Conservation (phyloP, 2,329 filamentous ascomycete genomes). For the Colletotrichum camelliae region DNA sequence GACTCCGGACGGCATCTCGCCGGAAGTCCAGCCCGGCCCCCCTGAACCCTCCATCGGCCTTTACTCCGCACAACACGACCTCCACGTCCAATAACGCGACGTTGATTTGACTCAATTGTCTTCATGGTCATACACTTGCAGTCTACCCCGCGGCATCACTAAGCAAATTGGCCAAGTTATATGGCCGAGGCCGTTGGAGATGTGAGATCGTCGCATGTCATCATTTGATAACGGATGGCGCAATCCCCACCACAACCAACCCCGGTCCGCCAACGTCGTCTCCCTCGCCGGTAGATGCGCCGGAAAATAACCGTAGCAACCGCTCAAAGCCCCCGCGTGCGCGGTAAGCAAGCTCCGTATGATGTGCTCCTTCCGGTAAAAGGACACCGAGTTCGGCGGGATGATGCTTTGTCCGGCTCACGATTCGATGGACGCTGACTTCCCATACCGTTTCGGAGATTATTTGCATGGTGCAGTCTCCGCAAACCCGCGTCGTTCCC, state of each 20-base stretch:
- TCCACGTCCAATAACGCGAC: not conserved
- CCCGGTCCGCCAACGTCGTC: not conserved
- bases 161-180: not conserved
- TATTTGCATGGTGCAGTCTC: not conserved
- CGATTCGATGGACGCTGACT: not conserved
- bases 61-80: not conserved
- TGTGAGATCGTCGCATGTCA: slow-evolving; percentile 12
- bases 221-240: slow-evolving; percentile 23
- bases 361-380: not conserved
- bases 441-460: slow-evolving; percentile 1
- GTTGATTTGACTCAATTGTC: not conserved
- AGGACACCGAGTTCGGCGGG: not conserved
- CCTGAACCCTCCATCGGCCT: not conserved
- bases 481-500: slow-evolving; percentile 1
- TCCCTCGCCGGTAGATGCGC: not conserved
- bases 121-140: not conserved
- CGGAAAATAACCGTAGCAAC: not conserved
- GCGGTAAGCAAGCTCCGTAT: not conserved
- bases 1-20: not conserved
- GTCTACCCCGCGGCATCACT: slow-evolving; percentile 6
- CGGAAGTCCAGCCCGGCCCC: not conserved
- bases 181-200: slow-evolving; percentile 1
- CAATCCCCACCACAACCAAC: slow-evolving; percentile 10
- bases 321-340: not conserved
- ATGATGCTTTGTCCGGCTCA: not conserved